Conservation (phyloP, 768 basidiomycete species). For the Lenzites betulinus region DNA sequence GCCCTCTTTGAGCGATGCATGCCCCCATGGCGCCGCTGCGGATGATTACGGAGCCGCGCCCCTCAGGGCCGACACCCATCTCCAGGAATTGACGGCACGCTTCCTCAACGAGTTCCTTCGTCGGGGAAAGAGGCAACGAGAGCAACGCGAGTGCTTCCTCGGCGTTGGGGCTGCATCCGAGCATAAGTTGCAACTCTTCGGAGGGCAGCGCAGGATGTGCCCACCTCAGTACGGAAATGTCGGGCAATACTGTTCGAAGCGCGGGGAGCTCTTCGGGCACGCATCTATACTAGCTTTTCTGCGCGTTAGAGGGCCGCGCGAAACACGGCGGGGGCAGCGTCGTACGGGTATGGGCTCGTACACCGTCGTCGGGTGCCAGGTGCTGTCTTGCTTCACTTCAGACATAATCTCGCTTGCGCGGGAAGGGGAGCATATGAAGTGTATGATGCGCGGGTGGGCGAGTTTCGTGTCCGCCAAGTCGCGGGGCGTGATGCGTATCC, state of each 20-base stretch:
- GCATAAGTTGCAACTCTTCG: not conserved
- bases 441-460: slow-evolving; percentile 54
- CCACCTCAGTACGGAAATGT: slow-evolving; percentile 70
- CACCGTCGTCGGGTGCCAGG: slow-evolving; percentile 68
- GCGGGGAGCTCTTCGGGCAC: slow-evolving; percentile 77
- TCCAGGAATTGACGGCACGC: slow-evolving; percentile 66
- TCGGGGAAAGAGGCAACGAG: slow-evolving; percentile 51
- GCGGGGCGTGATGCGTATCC: slow-evolving; percentile 67
- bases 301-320: slow-evolving; percentile 2
- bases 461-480: slow-evolving; percentile 63
- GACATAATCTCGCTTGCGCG: slow-evolving; percentile 68
- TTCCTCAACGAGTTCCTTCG: slow-evolving; percentile 57
- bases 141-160: slow-evolving; percentile 77
- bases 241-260: slow-evolving; percentile 57
- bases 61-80: slow-evolving; percentile 53
- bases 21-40: slow-evolving; percentile 75
- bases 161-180: slow-evolving; percentile 70
- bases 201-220: slow-evolving; percentile 11
- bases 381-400: slow-evolving; percentile 53
- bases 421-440: slow-evolving; percentile 84
- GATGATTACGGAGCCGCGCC: slow-evolving; percentile 67
- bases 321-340: slow-evolving; percentile 26
- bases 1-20: slow-evolving; percentile 52
- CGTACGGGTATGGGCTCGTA: slow-evolving; percentile 86
- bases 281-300: slow-evolving; percentile 65